Evolutionary conservation across 2,329 filamentous ascomycete species (phyloP).

Genomic region (Periconia sp.): DNA sequence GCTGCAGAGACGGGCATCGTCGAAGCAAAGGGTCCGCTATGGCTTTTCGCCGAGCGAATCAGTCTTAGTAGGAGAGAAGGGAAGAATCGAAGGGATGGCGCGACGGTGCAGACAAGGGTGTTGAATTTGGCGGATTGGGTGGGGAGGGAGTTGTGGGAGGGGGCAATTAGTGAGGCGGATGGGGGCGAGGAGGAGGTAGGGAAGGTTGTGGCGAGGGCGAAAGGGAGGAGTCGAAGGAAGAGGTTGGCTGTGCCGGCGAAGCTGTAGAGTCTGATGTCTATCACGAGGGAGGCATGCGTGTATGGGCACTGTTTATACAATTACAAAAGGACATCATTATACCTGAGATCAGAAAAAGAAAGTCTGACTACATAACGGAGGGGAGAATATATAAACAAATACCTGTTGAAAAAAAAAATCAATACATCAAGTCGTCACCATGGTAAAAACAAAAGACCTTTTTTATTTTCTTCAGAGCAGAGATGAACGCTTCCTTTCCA

Average conservation of each 20-base stretch:
- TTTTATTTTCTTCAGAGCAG: too few relatives aligned
- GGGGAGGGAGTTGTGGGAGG: constrained; percentile 71
- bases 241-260: constrained; percentile 37
- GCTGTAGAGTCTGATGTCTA: constrained; percentile 23
- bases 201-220: constrained; percentile 16
- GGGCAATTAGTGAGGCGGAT: constrained; percentile 20
- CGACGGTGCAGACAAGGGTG: constrained; percentile 84
- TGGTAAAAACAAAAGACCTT: too few relatives aligned
- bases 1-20: constrained; percentile 61
- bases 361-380: too few relatives aligned
- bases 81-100: constrained; percentile 94
- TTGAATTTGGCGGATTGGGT: constrained; percentile 76
- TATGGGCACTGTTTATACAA: not conserved
- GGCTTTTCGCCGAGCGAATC: constrained; percentile 91
- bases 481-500: too few relatives aligned
- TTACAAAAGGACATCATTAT: not conserved
- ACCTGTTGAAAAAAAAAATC: too few relatives aligned
- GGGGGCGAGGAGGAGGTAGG: constrained; percentile 16
- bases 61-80: constrained; percentile 83
- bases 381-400: too few relatives aligned
- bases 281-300: not conserved
- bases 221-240: constrained; percentile 38
- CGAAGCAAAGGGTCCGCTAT: constrained; percentile 75
- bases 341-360: not conserved
- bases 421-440: too few relatives aligned